Evolutionary conservation across 352 stramenopile genomes (phyloP).

Genomic region (Globisporangium echinulatum): DNA sequence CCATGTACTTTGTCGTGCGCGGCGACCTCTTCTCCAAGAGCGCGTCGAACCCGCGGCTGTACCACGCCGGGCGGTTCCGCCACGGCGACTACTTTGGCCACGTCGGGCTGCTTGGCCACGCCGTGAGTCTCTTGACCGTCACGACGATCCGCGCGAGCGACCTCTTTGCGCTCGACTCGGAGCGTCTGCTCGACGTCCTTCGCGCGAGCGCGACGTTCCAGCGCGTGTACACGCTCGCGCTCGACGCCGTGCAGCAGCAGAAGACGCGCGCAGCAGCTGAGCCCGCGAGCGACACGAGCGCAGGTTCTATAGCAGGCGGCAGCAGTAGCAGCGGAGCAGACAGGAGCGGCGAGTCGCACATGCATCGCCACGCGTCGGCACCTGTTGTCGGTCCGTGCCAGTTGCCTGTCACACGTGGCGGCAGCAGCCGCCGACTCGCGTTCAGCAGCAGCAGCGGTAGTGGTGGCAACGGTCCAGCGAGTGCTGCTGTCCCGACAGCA

Average conservation of each 20-base stretch:
- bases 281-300: not conserved
- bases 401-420: too few relatives aligned
- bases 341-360: not conserved
- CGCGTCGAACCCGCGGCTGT: constrained; percentile 36
- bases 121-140: constrained; percentile 46
- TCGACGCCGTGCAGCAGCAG: constrained; percentile 30
- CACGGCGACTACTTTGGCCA: constrained; percentile 56
- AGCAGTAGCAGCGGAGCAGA: constrained; percentile 6
- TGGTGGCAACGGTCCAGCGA: not conserved
- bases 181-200: constrained; percentile 37
- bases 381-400: not conserved
- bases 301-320: not conserved
- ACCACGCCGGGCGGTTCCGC: constrained; percentile 36
- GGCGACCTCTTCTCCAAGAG: constrained; percentile 50
- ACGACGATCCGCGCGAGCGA: constrained; percentile 49
- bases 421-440: not conserved
- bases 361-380: constrained; percentile 1
- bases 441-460: not conserved
- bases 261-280: constrained; percentile 14
- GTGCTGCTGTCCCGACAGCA: not conserved
- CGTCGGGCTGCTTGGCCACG: constrained; percentile 41
- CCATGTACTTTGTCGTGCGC: constrained; percentile 67
- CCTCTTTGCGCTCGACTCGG: constrained; percentile 47
- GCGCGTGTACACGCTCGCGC: constrained; percentile 33
- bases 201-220: constrained; percentile 33